These are phyloP conservation scores for Herpetospermum pedunculosum DNA, from an alignment of 306 rosid species.

Conservation along the genomic window DNA sequence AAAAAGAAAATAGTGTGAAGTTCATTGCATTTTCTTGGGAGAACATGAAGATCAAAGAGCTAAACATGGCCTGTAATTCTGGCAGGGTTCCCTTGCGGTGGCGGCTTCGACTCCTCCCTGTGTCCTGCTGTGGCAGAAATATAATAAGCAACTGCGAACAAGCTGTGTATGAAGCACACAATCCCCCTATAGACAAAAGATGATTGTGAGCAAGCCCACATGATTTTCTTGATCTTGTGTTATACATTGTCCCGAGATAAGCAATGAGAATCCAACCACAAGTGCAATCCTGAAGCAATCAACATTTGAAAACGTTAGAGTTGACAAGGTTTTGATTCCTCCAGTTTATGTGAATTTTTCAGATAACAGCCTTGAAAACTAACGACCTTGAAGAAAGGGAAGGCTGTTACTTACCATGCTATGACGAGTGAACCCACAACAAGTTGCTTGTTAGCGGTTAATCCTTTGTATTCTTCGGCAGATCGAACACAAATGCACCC, in stretches of 20 bases:
- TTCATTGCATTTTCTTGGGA: not conserved
- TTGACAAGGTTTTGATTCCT: not conserved
- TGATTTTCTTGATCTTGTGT: conserved; percentile 48
- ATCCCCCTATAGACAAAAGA: conserved; percentile 55
- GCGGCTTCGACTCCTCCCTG: conserved; percentile 22
- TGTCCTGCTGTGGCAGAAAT: conserved; percentile 27
- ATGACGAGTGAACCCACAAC: conserved; percentile 36
- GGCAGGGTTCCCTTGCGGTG: not conserved
- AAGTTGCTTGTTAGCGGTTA: conserved; percentile 41
- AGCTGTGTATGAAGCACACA: conserved; percentile 62
- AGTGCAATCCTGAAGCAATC: conserved; percentile 35
- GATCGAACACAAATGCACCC: conserved; percentile 53
- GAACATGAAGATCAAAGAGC: not conserved
- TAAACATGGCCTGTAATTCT: not conserved
- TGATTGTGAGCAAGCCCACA: conserved; percentile 52
- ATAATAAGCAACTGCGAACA: conserved; percentile 39
- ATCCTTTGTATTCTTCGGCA: conserved; percentile 18
- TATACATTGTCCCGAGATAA: conserved; percentile 40
- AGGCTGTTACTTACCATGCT: conserved; percentile 38
- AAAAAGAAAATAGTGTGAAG: not conserved
- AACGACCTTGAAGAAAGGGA: not conserved
- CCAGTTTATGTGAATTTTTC: not conserved
- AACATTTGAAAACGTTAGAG: not conserved
- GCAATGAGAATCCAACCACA: conserved; percentile 37
- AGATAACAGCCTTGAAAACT: not conserved